Conservation (phyloP, 1,139 yeast genomes). For the Arxiozyma bovina region DNA sequence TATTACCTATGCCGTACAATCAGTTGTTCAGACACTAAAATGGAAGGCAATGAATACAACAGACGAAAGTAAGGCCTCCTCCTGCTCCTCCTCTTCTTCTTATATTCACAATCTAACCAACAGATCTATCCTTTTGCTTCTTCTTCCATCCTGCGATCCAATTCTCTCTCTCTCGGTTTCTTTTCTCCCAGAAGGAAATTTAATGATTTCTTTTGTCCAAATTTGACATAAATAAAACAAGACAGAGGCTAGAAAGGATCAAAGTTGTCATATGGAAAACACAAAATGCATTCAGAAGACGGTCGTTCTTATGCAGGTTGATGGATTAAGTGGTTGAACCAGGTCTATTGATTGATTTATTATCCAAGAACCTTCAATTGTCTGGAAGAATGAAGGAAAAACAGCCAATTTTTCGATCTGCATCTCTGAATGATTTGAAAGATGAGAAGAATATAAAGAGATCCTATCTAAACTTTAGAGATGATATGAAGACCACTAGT, state of each 20-base stretch:
- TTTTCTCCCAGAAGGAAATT: not conserved
- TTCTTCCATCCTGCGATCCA: not conserved
- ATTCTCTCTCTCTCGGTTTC: not conserved
- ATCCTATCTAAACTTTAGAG: constrained; percentile 11
- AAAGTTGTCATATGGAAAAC: too few species aligned
- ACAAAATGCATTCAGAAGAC: not conserved
- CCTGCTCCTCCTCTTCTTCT: too few species aligned
- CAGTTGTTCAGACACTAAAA: not conserved
- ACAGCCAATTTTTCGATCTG: constrained; percentile 12
- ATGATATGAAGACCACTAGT: constrained; percentile 10
- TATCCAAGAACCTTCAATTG: not conserved
- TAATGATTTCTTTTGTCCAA: not conserved
- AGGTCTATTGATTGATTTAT: not conserved
- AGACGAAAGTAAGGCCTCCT: too few species aligned
- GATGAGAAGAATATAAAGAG: constrained; percentile 7
- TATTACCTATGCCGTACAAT: not conserved
- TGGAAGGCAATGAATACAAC: too few species aligned
- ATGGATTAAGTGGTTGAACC: not conserved
- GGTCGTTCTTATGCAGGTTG: not conserved
- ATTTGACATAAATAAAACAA: not conserved
- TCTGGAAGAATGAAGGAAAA: not conserved
- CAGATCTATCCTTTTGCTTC: not conserved
- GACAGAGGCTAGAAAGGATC: not conserved
- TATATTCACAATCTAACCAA: not conserved
- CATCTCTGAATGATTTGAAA: constrained; percentile 16